Evolutionary conservation across 75 land plant genomes (phyloP).

Genomic region (Azolla pinnata): DNA sequence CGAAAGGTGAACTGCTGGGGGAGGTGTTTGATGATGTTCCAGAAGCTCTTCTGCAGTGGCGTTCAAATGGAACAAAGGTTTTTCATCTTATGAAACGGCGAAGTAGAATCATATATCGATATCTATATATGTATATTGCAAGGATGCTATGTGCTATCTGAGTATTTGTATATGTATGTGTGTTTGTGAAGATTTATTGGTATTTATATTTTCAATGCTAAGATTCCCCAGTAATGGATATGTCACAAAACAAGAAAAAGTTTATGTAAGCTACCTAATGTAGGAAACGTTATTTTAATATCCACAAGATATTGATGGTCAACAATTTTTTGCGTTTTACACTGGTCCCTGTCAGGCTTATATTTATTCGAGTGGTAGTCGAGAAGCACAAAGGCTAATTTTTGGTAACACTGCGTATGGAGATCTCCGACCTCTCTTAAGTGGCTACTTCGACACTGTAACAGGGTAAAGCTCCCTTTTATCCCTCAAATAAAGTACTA

Average conservation of each 20-base stretch:
- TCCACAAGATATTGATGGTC: no score
- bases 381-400: slow-evolving; percentile 86
- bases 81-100: neutral
- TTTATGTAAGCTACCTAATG: no score
- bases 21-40: slow-evolving; percentile 92
- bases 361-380: slow-evolving; percentile 97
- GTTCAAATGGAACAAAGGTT: slow-evolving; percentile 69
- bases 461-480: slow-evolving; percentile 90
- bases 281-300: neutral
- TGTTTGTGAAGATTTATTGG: no score
- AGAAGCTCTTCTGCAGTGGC: slow-evolving; percentile 74
- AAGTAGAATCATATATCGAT: no score
- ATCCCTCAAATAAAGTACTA: no score
- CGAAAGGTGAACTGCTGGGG: slow-evolving; percentile 68
- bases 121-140: no score
- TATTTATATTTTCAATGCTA: no score
- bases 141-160: no score
- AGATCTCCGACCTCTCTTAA: slow-evolving; percentile 72
- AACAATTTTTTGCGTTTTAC: neutral
- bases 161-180: no score
- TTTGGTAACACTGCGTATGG: slow-evolving; percentile 90
- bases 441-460: slow-evolving; percentile 89
- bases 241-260: no score
- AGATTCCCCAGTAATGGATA: no score
- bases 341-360: slow-evolving; percentile 44